Evolutionary conservation across 257 asterid species (phyloP).

Genomic region (Solanum microdontum): DNA sequence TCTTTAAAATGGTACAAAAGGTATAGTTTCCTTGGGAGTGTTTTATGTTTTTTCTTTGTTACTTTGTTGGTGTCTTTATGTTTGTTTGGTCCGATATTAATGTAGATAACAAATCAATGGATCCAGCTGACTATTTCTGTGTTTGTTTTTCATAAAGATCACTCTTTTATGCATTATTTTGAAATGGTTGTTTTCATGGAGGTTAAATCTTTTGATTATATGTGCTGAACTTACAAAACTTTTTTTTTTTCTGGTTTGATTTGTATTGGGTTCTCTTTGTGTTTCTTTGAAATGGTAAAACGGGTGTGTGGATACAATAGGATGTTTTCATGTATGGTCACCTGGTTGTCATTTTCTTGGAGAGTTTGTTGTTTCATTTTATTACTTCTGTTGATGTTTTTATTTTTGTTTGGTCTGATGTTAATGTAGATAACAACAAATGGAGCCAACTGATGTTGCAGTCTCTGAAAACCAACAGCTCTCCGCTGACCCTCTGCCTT

Average conservation of each 20-base stretch:
- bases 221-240: background rate
- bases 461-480: conserved; percentile 18
- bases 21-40: background rate
- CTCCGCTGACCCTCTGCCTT: conserved; percentile 26
- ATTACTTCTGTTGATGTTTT: background rate
- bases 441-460: conserved; percentile 19
- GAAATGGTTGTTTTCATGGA: background rate
- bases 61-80: background rate
- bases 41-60: too few relatives aligned
- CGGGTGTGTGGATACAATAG: background rate
- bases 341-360: background rate
- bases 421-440: background rate
- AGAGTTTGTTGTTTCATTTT: background rate
- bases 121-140: background rate
- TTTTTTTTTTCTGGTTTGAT: background rate
- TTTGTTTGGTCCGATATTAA: background rate
- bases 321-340: background rate
- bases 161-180: background rate
- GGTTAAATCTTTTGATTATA: background rate
- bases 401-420: background rate
- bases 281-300: background rate
- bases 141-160: background rate
- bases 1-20: background rate
- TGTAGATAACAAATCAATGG: background rate
- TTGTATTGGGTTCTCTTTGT: background rate